Evolutionary conservation across 2,329 filamentous ascomycete genomes (phyloP), one percentile per base, ranked within the genome.

Genomic region (Beauveria asiatica): DNA sequence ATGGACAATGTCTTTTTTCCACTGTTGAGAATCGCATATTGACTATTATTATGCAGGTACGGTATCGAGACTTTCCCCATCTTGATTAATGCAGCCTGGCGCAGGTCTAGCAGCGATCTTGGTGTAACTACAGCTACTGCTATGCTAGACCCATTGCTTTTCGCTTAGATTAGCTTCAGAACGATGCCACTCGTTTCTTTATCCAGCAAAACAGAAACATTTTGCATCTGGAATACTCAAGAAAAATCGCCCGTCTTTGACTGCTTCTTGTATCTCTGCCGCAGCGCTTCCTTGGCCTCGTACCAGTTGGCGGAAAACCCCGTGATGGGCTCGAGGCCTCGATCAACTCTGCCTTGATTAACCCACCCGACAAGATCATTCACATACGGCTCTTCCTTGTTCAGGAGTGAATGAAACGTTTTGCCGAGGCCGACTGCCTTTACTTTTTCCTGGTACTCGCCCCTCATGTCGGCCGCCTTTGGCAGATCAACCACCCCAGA

Each of bases 401-500:
- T 7, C 1, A 50, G 48, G 11, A 50, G 25, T 1, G 27, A 50
- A 27, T 50, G 48, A 17, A 50, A 37, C 25, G 19, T 33, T 30
- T 33, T 50, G 5, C 48, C 27, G 5, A 50, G 16, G 8, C 48
- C 48, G 10, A 50, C 25, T 17, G 13, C 9, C 17, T 19, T 33
- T 11, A 50, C 48, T 10, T 50, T 50, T 23, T 33, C 27, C n/a
- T 21, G 17, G n/a, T 50, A 50, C 19, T 50, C 17, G 3, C 5
- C 27, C 17, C 48, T 25, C 48, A 33, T 33, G 5, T 50, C 27
- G 8, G 16, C 27, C 17, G 9, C 17, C 2, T 10, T 33, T 19
- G 48, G 48, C 9, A 50, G 48, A 13, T 50, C 48, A 10, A 13
- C 48, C 3, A 33, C 17, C 11, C 82, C 83, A 0, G 81, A 74